Evolutionary conservation across 129 eudicot genomes (phyloP), one percentile per base, ranked within the genome.

Genomic region (Chrysanthemum lavandulifolium): DNA sequence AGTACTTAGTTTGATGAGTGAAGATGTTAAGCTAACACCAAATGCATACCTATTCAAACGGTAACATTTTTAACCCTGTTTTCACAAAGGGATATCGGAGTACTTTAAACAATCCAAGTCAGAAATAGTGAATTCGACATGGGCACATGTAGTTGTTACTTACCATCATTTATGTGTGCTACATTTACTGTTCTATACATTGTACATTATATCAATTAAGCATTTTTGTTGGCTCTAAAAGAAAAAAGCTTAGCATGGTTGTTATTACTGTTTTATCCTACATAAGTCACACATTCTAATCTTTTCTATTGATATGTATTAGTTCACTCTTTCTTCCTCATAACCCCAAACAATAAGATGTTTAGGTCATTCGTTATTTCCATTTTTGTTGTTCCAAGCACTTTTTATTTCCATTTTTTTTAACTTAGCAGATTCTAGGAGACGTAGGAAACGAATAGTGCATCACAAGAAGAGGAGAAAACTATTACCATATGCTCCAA

Each of bases 361-460:
- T 52, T 54, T 13, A 50, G 50, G 52, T 11, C 13, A 10, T 61
- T 12, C 19, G 61, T 13, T 33, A 21, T 62, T 19, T 19, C 21
- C 21, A 16, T 36, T 29, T 36, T 55, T 1, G 31, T 27, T 14
- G 4, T 14, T 16, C 53, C 14, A 71, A 18, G 13, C 55, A 59
- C 59, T 25, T 50, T 4, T 61, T 6, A 21, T 5, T 18, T 36
- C n/a, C 25, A 29, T 69, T 40, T 9, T 54, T 62, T 58, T 31
- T 54, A 54, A 71, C 56, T 16, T 25, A 27, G 18, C 82, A 79
- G 83, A 79, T 73, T 67, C 79, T 62, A 79, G 83, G 50, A 79
- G 59, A 66, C 83, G 83, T 73, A 79, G 74, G 47, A 73, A 64
- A 79, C 75, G 83, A 59, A 57, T 79, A 49, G 83, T 73, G 74